A percentile compares a stretch with the other conserved stretches of the same genome.
These are phyloP conservation scores for Tulasnella sp. DNA, from an alignment of 768 basidiomycete genomes.

Conservation along the genomic window DNA sequence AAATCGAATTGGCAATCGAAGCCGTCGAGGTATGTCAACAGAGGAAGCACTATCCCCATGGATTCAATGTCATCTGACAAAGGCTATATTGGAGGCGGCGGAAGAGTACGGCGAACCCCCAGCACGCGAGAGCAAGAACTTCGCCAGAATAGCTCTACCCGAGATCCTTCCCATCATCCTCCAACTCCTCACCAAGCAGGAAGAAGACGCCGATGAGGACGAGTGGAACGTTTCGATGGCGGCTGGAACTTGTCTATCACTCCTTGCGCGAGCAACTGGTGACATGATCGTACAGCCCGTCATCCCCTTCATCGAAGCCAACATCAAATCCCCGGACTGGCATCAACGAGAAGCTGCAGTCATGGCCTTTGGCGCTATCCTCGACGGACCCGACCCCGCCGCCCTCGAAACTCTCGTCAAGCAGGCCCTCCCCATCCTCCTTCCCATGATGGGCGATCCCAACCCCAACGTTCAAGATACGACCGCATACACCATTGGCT, in stretches of 20 bases:
- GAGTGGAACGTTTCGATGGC: constrained; percentile 99
- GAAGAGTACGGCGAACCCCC: constrained; percentile 81
- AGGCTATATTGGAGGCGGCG: constrained; percentile 34
- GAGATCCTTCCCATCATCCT: constrained; percentile 93
- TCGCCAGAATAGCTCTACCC: constrained; percentile 87
- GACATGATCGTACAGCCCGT: constrained; percentile 86
- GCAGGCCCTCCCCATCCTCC: constrained; percentile 86
- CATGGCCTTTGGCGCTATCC: constrained; percentile 96
- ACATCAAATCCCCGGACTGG: constrained; percentile 91
- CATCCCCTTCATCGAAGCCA: constrained; percentile 94
- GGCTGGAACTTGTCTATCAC: constrained; percentile 79
- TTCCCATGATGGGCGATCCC: constrained; percentile 87
- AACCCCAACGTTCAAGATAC: constrained; percentile 89
- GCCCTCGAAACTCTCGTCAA: constrained; percentile 84
- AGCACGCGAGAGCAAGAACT: constrained; percentile 76
- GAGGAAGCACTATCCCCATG: not conserved
- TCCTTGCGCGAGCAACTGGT: constrained; percentile 81
- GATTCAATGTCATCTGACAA: constrained; percentile 4
- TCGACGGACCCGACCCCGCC: constrained; percentile 86
- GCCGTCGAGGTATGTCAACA: constrained; percentile 62
- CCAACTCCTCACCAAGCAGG: constrained; percentile 78
- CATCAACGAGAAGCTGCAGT: constrained; percentile 92
- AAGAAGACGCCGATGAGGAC: constrained; percentile 95
- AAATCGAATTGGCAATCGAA: constrained; percentile 83
- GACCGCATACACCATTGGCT: constrained; percentile 93